Percentiles rank a stretch among this genome's conserved stretches.
Evolutionary conservation across 768 basidiomycete species (phyloP).

Genomic region (Lactarius vividus): DNA sequence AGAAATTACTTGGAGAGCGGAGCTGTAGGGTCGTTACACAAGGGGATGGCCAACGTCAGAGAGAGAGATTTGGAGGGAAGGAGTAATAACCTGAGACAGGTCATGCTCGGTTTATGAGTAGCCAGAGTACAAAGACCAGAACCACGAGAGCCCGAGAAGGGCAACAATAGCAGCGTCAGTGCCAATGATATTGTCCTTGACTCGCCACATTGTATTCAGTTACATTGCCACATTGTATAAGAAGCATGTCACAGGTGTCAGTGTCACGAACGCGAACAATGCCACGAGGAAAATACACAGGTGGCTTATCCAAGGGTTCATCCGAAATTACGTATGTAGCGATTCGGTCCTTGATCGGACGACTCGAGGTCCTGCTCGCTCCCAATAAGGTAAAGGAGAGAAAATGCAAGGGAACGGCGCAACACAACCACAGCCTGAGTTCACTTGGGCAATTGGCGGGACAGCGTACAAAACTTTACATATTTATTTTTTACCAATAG

Average conservation of each 20-base stretch:
- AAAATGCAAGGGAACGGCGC: no score
- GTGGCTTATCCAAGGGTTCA: no score
- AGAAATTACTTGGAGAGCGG: not conserved
- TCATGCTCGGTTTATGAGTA: not conserved
- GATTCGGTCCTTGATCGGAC: no score
- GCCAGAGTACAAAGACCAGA: not conserved
- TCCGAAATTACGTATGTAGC: no score
- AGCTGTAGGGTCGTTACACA: not conserved
- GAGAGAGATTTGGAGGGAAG: not conserved
- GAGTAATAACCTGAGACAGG: not conserved
- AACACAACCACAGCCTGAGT: not conserved
- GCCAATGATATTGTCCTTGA: not conserved
- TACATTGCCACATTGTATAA: not conserved
- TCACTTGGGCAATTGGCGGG: not conserved
- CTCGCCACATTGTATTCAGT: not conserved
- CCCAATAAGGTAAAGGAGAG: not conserved
- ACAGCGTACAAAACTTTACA: no score
- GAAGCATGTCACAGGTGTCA: not conserved
- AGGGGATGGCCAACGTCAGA: not conserved
- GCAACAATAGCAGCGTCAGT: not conserved
- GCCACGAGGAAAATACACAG: no score
- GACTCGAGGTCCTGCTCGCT: no score
- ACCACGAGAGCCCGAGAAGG: not conserved
- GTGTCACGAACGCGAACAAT: not conserved
- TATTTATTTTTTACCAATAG: no score